Base-by-base conservation (phyloP, 2,329 filamentous ascomycete genomes). In the Cryphonectria parasitica region DNA sequence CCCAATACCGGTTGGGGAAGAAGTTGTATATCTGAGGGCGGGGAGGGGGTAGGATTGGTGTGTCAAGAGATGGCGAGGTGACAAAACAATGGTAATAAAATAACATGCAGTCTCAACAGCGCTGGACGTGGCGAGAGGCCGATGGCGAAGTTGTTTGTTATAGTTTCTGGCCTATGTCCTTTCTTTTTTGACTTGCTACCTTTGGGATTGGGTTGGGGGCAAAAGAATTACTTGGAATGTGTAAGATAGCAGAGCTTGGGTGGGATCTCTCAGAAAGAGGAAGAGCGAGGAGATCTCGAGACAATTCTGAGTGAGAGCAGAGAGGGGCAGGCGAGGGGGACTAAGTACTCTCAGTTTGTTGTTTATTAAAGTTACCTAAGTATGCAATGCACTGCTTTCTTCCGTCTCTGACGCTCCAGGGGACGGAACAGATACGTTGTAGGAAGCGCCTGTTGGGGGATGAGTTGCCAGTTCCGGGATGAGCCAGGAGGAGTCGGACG, bases 331-430 rank as follows among this genome's bases (percentile, higher is more conserved):
- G 36, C 17, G n/a, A 22, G 3, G 61, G 22, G 25, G 5, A 43
- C 61, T 64, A 64, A 64, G 61, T 64, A 64, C 36, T 43, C n/a
- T 64, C 45, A n/a, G 61, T 28, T 45, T 43, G 61, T 58, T 19
- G 54, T 31, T 25, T 31, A 10, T 15, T 8, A 64, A 45, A n/a
- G 61, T 39, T n/a, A 43, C 36, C n/a, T 8, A 45, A n/a, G 22
- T 36, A 36, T 43, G 61, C 36, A 45, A 8, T 43, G 11, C 54
- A 58, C 54, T 31, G 54, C 54, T 19, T 52, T 31, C 28, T 10
- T 56, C 54, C 28, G 54, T 58, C 25, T 31, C 25, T 19, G 34
- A 58, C 54, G 54, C 54, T 19, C 25, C 54, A 58, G 54, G 54
- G 54, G 54, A 58, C 54, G 54, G 54, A 58, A 28, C 54, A 58